Base-by-base conservation (phyloP, 495 filamentous ascomycete genomes). In the Aspergillus bertholletiae region DNA sequence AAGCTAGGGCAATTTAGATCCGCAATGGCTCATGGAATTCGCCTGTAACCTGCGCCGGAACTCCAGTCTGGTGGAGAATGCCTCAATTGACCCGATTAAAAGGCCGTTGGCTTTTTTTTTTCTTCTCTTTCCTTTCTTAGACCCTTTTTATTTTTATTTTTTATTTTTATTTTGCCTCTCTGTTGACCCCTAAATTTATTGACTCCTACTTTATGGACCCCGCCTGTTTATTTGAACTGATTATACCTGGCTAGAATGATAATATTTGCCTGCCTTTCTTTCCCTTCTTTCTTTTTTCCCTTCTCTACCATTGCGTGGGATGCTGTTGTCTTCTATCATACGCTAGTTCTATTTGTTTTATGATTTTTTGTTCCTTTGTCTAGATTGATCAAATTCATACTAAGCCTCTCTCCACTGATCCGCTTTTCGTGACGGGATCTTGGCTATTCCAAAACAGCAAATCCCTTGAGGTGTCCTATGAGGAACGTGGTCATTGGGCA, bases 401-500 rank as follows among this genome's bases (percentile, higher is more conserved):
- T 49, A 61, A 57, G 54, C 49, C 45, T n/a, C 39, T 34, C 48
- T 43, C 49, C 52, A 61, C 53, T 59, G 49, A 59, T 47, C 47
- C 50, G 39, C 49, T 50, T 56, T 54, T 59, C 55, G 54, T 43
- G 30, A 50, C 46, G 51, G 46, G 20, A 24, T 61, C 55, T 58
- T 46, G 40, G 47, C 58, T 53, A 54, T 60, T 46, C 39, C 44
- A 43, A 43, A 30, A 56, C 58, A 55, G 27, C 54, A 56, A 37
- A 18, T 39, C 26, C 28, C 27, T 7, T 34, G 50, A 40, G n/a
- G 24, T 24, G 37, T 49, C 53, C 49, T 55, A 54, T 58, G 56
- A 57, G 34, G 27, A 57, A 57, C 61, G 50, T 48, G 58, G 24
- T 50, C 62, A 57, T 72, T 72, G 69, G 67, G 67, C 67, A 70